Evolutionary conservation across 73 alveolate species (phyloP).

Genomic region (Blepharisma japonicum): DNA sequence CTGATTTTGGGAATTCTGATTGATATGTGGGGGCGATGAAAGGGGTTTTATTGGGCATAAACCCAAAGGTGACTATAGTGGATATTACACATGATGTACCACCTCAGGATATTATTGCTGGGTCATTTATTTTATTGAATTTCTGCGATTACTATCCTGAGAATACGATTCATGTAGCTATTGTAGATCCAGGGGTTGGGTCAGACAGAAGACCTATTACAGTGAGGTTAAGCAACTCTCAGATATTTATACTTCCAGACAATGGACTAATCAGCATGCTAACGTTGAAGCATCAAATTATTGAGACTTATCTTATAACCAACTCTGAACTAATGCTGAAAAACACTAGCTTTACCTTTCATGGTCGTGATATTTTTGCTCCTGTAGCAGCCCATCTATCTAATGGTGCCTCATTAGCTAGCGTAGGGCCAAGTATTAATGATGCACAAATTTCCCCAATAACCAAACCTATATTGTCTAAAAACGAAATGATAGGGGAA

Average conservation of each 20-base stretch:
- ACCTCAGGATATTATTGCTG: slow-evolving; percentile 24
- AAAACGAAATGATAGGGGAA: neutral
- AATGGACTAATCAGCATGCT: slow-evolving; percentile 1
- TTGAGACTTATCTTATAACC: neutral
- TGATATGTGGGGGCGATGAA: slow-evolving; percentile 23
- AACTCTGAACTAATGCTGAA: neutral
- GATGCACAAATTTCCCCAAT: neutral
- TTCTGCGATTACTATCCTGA: slow-evolving; percentile 15
- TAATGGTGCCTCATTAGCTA: neutral
- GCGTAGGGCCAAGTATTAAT: neutral
- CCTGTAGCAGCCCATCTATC: slow-evolving; percentile 26
- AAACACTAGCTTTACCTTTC: slow-evolving; percentile 8
- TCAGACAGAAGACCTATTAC: slow-evolving; percentile 5
- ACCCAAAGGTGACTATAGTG: neutral
- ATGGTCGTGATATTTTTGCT: slow-evolving; percentile 31
- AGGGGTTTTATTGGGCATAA: slow-evolving; percentile 14
- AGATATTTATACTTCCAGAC: slow-evolving; percentile 13
- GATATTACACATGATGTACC: slow-evolving; percentile 23
- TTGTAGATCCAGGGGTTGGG: slow-evolving; percentile 33
- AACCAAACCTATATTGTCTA: neutral
- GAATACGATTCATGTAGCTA: slow-evolving; percentile 1
- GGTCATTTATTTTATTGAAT: slow-evolving; percentile 6
- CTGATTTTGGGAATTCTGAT: slow-evolving; percentile 28
- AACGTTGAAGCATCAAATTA: neutral
- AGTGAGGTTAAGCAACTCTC: neutral